Base-by-base conservation (phyloP, 495 filamentous ascomycete species). In the Lindgomyces ingoldianus region DNA sequence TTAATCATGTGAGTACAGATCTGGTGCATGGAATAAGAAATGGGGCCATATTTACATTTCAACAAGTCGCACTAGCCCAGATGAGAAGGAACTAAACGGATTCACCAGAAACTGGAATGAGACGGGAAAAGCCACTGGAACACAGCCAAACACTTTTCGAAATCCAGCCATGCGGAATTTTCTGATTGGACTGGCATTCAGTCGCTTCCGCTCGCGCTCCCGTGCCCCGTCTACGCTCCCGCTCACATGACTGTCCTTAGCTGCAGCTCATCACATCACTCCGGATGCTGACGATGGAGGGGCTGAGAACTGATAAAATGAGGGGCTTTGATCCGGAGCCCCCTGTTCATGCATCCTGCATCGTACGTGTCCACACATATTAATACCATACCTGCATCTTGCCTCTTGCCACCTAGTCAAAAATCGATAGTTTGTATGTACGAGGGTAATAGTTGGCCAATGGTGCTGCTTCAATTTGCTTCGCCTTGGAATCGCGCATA, bases 241-340 rank as follows among this genome's bases (percentile, higher is more conserved):
- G 62, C 62, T 70, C 67, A 70, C 67, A 70, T 70, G 67, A 70
- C 67, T 29, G 53, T 29, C 41, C 30, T 19, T 22, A 3, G 21
- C 62, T 70, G 67, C 67, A 70, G 24, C 62, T 65, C 67, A 70
- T 56, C 48, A 55, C 50, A 46, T 21, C 56, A 16, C 14, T 26
- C n/a, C 25, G 8, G 33, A 44, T 26, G 18, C 47, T 27, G 48
- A 51, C 14, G 48, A 27, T 11, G 48, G 48, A 47, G 18, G 44
- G 44, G 44, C n/a, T n/a, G n/a, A n/a, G n/a, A n/a, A n/a, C n/a
- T n/a, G n/a, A n/a, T n/a, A n/a, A n/a, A n/a, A n/a, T n/a, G n/a
- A n/a, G n/a, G n/a, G n/a, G n/a, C n/a, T n/a, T n/a, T n/a, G n/a
- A 6, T 39, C 14, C 14, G 6, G 6, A 39, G 14, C 14, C 6